Evolutionary conservation across 1,284 basidiomycete genomes (phyloP), one percentile per base, ranked within the genome.

Genomic region (Pyrrhoderma lamaoense): DNA sequence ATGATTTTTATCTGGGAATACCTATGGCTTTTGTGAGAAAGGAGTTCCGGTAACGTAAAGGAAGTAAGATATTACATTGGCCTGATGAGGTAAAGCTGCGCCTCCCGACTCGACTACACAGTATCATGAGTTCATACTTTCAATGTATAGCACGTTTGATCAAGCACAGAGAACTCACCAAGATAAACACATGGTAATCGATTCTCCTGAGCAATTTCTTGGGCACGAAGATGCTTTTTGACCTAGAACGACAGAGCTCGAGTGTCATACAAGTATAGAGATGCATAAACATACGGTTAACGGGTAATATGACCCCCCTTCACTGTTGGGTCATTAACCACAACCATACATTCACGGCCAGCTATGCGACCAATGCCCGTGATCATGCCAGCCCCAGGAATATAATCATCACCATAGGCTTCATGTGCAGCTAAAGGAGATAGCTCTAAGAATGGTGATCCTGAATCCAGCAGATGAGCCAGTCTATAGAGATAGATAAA

Each of bases 301-400:
- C 11, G 93, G 93, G 64, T 93, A 93, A 67, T 95, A 95, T 0
- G 88, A 89, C 1, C 93, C 93, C 93, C 92, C 64, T 94, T 94
- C 38, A 94, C 92, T 1, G 90, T 94, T 23, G 93, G 88, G 64
- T 97, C 93, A 67, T 97, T 97, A 37, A 92, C 88, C 9, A 96
- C 83, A 8, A 97, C 69, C 64, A 96, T 83, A 64, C 91, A 94
- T 64, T 93, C 89, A 52, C 80, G 73, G 2, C 89, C 92, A 16
- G 85, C 79, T 45, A 96, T 84, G 50, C 83, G 71, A 37, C 82
- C 82, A 58, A 97, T 88, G 25, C 93, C 93, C 3, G 93, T 93
- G 58, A 97, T 89, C 53, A 97, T 79, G 14, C 93, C 93, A 1
- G 90, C 94, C 0, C 86, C 89, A 9, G 93, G 93, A 35, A 97